A percentile compares a stretch with the other conserved stretches of the same genome.
Conservation (phyloP, 345 rosid genomes). For the Salix brachista region DNA sequence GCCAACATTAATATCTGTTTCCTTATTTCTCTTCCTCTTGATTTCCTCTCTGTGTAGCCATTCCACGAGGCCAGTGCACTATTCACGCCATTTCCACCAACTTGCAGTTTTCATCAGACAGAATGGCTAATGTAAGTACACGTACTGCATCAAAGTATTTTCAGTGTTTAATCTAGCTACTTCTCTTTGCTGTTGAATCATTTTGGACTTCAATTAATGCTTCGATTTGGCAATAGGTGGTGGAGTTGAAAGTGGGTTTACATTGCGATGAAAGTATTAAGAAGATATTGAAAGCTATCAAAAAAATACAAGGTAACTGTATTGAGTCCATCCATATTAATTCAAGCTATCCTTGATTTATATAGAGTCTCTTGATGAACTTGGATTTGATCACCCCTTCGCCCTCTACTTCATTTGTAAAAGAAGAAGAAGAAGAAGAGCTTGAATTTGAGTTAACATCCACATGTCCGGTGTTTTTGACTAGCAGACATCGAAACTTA, state of each 20-base stretch:
- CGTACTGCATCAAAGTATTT: background rate
- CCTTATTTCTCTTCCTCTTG: background rate
- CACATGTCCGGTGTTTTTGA: too few species aligned
- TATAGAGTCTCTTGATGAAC: background rate
- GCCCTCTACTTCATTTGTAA: too few species aligned
- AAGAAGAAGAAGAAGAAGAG: too few species aligned
- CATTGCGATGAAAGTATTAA: slow-evolving; percentile 77
- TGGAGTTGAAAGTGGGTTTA: slow-evolving; percentile 72
- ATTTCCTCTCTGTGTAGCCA: too few species aligned
- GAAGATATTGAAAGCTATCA: slow-evolving; percentile 80
- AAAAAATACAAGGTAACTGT: slow-evolving; percentile 64
- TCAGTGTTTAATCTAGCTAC: too few species aligned
- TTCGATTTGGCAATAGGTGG: slow-evolving; percentile 43
- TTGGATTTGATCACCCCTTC: too few species aligned
- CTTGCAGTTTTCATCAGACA: background rate
- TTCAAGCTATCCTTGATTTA: background rate
- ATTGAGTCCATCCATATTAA: too few species aligned
- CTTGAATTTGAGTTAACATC: too few species aligned
- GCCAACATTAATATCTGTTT: background rate
- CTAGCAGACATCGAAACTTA: slow-evolving; percentile 67
- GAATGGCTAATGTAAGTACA: slow-evolving; percentile 40
- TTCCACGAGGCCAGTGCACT: background rate
- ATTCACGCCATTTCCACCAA: background rate
- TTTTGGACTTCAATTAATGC: background rate
- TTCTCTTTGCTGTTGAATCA: background rate